Percentiles rank a stretch among this genome's conserved stretches.
These are phyloP conservation scores for Prunus fruticosa DNA, from an alignment of 306 rosid genomes.

Conservation along the genomic window DNA sequence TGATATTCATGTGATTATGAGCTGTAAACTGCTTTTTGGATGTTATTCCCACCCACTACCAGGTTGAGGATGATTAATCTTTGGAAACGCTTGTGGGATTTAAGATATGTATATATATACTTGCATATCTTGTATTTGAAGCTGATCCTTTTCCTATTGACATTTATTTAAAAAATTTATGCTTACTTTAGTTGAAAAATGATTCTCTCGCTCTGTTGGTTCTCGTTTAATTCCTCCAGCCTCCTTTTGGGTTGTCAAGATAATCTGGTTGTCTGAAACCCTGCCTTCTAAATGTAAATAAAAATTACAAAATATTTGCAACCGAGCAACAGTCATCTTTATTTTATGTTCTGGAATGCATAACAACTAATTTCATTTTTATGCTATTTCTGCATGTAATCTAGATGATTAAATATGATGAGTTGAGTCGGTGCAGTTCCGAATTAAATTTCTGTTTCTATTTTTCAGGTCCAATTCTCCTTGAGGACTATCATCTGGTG, in stretches of 20 bases:
- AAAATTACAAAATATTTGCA: neutral
- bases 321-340: neutral
- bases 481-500: constrained; percentile 92
- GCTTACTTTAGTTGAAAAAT: neutral
- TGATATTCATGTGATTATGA: neutral
- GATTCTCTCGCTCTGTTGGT: neutral
- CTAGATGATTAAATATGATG: neutral
- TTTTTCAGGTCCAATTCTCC: constrained; percentile 84
- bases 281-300: neutral
- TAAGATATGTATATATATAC: neutral
- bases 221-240: neutral
- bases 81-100: neutral
- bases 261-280: neutral
- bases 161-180: neutral
- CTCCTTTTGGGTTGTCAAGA: neutral
- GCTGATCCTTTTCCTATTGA: neutral
- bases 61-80: neutral
- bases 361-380: neutral
- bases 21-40: neutral
- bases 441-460: neutral
- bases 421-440: neutral
- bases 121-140: neutral
- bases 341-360: neutral
- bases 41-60: no score
- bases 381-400: neutral